phyloP scores from a whole-genome alignment of 306 rosid species.

The Sicyos edulis region DNA sequence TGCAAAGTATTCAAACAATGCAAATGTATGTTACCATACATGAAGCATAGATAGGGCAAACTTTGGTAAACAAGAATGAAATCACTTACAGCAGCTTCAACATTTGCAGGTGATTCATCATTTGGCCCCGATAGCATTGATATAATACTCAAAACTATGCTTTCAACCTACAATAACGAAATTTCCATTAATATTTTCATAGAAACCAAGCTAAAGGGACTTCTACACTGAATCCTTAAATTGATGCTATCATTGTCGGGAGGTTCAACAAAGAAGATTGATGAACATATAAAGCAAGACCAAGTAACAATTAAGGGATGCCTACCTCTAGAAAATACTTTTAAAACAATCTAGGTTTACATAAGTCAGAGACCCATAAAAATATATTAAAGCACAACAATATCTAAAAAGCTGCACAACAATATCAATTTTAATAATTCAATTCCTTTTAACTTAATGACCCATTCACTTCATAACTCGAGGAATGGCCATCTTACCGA shows the following conservation, averaged over 20 bases:
- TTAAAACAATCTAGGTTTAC: constrained; percentile 8
- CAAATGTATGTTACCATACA: neutral
- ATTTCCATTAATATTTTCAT: constrained; percentile 5
- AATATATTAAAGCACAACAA: neutral
- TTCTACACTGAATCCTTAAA: neutral
- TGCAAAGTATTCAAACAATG: neutral
- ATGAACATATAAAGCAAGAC: neutral
- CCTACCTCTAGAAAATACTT: neutral
- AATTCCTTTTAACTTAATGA: neutral
- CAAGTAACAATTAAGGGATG: neutral
- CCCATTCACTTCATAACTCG: constrained; percentile 5
- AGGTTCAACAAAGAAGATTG: neutral
- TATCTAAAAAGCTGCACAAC: neutral
- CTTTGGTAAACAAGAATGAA: neutral
- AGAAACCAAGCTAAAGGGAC: neutral
- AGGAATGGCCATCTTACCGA: neutral
- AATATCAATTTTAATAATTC: neutral
- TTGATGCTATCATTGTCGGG: neutral
- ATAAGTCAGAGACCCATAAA: neutral
- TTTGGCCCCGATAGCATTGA: constrained; percentile 96
- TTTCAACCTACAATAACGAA: constrained; percentile 66
- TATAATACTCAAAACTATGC: constrained; percentile 96
- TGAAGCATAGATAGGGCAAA: constrained; percentile 4
- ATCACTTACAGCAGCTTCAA: constrained; percentile 94
- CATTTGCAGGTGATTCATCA: constrained; percentile 98